Evolutionary conservation across 2,329 filamentous ascomycete species (phyloP).

Genomic region (Lecanicillium sp.): DNA sequence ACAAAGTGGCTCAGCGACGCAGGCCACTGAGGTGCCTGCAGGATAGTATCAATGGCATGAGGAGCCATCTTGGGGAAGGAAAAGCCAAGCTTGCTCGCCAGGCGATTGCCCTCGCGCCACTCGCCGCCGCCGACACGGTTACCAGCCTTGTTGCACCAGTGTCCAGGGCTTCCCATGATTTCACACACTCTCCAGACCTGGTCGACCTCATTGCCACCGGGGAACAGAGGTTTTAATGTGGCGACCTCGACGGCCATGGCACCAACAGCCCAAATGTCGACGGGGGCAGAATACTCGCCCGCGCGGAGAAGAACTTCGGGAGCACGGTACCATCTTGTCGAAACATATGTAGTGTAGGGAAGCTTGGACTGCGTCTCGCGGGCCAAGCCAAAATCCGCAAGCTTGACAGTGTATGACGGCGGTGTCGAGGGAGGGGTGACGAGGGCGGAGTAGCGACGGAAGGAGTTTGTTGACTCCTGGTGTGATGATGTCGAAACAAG

Average conservation of each 20-base stretch:
- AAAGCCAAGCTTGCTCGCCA: constrained; percentile 94
- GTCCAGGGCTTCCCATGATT: constrained; percentile 97
- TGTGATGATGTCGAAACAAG: constrained; percentile 86
- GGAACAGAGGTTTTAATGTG: constrained; percentile 92
- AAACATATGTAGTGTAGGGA: constrained; percentile 97
- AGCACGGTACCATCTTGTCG: constrained; percentile 94
- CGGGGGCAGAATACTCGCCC: constrained; percentile 93
- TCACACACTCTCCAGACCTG: constrained; percentile 99
- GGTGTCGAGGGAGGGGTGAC: constrained; percentile 94
- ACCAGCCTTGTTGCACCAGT: constrained; percentile 93
- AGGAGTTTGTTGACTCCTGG: constrained; percentile 74
- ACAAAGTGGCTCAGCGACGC: constrained; percentile 83
- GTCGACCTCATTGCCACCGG: constrained; percentile 95
- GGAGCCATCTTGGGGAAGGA: constrained; percentile 99
- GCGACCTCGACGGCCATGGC: constrained; percentile 98
- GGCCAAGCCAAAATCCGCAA: constrained; percentile 96
- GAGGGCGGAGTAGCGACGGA: constrained; percentile 85
- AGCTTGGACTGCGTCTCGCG: constrained; percentile 93
- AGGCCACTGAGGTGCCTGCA: constrained; percentile 88
- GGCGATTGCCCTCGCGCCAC: constrained; percentile 87
- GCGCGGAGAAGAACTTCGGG: constrained; percentile 90
- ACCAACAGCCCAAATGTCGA: constrained; percentile 97
- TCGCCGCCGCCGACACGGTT: constrained; percentile 86
- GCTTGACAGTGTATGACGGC: constrained; percentile 91
- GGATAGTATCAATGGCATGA: constrained; percentile 89